phyloP scores from a whole-genome alignment of 148 eudicot genomes.

The Rhododendron kiyosumense region DNA sequence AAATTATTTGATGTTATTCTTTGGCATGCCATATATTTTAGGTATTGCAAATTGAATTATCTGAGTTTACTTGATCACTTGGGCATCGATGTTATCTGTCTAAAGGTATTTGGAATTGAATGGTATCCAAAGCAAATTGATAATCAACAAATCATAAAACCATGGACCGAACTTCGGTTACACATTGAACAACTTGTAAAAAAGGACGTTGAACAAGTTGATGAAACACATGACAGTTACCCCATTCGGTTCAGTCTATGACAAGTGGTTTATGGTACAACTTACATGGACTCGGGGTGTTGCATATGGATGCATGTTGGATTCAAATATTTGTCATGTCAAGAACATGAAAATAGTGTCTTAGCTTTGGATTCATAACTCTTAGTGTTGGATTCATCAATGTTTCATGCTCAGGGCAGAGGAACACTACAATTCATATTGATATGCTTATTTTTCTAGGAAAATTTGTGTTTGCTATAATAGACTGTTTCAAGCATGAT shows the following conservation, averaged over 20 bases:
- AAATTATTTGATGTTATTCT: neutral
- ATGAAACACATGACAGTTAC: neutral
- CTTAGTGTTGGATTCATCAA: neutral
- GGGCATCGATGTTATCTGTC: neutral
- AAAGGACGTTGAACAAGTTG: too few species aligned
- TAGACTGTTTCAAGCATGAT: too few species aligned
- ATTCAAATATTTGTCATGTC: neutral
- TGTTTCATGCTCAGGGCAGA: neutral
- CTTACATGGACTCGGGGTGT: neutral
- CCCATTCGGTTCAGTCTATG: neutral
- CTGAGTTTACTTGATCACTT: neutral
- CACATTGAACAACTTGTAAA: neutral
- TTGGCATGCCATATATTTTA: neutral
- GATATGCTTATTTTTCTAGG: neutral
- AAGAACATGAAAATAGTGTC: neutral
- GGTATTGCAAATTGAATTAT: neutral
- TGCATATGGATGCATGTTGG: neutral
- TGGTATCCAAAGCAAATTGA: neutral
- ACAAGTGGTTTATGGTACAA: too few species aligned
- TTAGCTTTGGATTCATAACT: neutral
- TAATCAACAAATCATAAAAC: neutral
- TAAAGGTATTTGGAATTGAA: neutral
- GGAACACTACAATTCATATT: neutral
- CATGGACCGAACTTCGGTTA: neutral
- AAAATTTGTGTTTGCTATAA: too few species aligned